These are phyloP conservation scores for Mycena latifolia DNA, from an alignment of 768 basidiomycete genomes.

Conservation along the genomic window DNA sequence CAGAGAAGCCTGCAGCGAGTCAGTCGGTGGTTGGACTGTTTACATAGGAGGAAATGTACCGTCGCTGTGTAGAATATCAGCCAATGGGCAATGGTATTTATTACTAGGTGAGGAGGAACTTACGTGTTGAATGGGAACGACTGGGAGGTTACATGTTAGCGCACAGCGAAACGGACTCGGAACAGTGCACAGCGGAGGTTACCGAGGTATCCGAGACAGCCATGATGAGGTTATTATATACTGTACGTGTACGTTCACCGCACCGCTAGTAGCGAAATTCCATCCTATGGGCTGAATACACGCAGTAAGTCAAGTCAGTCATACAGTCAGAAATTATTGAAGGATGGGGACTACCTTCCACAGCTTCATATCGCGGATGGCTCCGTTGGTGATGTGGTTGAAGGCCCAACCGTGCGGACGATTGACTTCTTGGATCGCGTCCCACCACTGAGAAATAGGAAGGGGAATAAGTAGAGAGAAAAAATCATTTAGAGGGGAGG, in stretches of 20 bases:
- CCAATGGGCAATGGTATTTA: not conserved
- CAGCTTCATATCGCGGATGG: slow-evolving; percentile 69
- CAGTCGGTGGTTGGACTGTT: too few species aligned
- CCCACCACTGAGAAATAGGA: slow-evolving; percentile 64
- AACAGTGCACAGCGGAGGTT: not conserved
- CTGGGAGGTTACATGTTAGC: too few species aligned
- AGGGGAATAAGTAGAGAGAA: too few species aligned
- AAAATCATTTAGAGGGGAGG: too few species aligned
- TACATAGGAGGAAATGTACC: slow-evolving; percentile 41
- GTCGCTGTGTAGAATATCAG: slow-evolving; percentile 47
- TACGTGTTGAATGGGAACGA: slow-evolving; percentile 75
- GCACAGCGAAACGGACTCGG: not conserved
- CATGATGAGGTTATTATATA: slow-evolving; percentile 66
- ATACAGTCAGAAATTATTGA: too few species aligned
- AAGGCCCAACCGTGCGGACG: slow-evolving; percentile 69
- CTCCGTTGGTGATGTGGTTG: slow-evolving; percentile 63
- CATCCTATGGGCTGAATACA: slow-evolving; percentile 64
- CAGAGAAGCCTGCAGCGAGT: slow-evolving; percentile 68
- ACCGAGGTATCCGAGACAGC: slow-evolving; percentile 62
- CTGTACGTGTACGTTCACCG: slow-evolving; percentile 62
- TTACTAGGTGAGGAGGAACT: slow-evolving; percentile 35
- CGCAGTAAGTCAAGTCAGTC: not conserved
- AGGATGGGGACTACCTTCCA: too few species aligned
- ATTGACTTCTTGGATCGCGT: slow-evolving; percentile 62
- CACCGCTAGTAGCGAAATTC: slow-evolving; percentile 69